Base-by-base conservation (phyloP, 164 flowering plant genomes). In the Sextonia rubra region DNA sequence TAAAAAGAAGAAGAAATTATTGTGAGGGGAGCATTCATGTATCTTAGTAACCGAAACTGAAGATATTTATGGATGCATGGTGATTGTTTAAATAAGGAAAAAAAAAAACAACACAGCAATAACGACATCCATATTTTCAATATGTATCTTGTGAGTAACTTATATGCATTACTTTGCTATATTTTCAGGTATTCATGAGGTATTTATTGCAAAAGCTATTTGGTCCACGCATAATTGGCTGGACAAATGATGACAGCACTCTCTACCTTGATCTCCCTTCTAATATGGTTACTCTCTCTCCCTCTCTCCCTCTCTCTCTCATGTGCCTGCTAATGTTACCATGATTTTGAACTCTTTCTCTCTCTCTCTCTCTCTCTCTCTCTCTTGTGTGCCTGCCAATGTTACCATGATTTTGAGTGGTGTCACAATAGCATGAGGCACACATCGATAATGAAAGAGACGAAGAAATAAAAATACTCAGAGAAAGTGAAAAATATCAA, bases 261-360 rank as follows among this genome's bases (percentile, higher is more conserved):
- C 80, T 91, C 67, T 95, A 91, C 75, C 90, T 80, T 66, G 98
- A 95, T 81, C 97, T 95, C 79, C 99, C 99, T 63, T 88, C 98
- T 48, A 95, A 95, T 73, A 89, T 95, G 95, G 97, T 95, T 72
- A 66, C 73, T 70, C 77, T 81, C 76, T 78, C 76, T 69, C 80
- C 75, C 82, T 78, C 76, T 70, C 79, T 73, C 76, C 70, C 75
- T 47, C 71, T 56, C 26, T n/a, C 60, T n/a, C 49, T 27, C 64
- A 0, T 60, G 8, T 17, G 12, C 71, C 24, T 32, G 12, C 49
- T 47, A 47, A n/a, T n/a, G n/a, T n/a, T n/a, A n/a, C n/a, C n/a
- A n/a, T n/a, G n/a, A n/a, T n/a, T n/a, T n/a, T n/a, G n/a, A n/a
- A n/a, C n/a, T 37, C 44, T 37, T 9, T 37, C 44, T 37, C 11